Conservation (phyloP, 129 eudicot species). For the Centaurea solstitialis region DNA sequence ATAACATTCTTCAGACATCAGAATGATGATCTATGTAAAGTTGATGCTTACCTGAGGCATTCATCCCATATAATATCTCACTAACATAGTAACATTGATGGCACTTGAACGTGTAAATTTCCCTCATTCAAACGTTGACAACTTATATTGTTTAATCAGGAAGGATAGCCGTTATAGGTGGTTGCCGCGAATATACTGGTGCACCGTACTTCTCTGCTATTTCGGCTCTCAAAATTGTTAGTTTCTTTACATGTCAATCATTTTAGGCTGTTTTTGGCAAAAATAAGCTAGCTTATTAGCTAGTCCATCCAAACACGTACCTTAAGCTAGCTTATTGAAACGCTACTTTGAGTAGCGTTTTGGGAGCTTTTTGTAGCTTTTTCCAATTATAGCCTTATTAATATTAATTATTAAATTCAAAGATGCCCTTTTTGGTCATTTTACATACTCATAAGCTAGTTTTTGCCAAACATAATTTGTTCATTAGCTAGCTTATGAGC, state of each 20-base stretch:
- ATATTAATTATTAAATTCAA: no score
- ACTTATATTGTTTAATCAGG: slow-evolving; percentile 48
- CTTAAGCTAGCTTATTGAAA: no score
- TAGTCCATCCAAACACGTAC: no score
- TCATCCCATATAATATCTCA: neutral
- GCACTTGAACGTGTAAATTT: neutral
- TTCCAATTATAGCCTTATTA: no score
- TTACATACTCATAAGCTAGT: no score
- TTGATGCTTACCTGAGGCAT: neutral
- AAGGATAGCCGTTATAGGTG: slow-evolving; percentile 95
- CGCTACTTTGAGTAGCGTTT: no score
- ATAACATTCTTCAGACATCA: neutral
- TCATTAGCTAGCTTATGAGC: no score
- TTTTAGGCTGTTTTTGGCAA: no score
- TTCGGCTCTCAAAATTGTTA: slow-evolving; percentile 94
- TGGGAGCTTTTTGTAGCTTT: no score
- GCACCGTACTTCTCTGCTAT: slow-evolving; percentile 98
- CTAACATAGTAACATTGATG: neutral
- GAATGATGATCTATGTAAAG: neutral
- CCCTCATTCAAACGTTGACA: neutral
- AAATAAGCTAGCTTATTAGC: no score
- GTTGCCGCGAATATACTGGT: slow-evolving; percentile 99
- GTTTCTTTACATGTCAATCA: slow-evolving; percentile 30
- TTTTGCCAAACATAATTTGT: no score
- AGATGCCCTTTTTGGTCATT: no score